These are phyloP conservation scores for Candida wancherniae DNA, from an alignment of 805 yeast genomes.

Conservation along the genomic window DNA sequence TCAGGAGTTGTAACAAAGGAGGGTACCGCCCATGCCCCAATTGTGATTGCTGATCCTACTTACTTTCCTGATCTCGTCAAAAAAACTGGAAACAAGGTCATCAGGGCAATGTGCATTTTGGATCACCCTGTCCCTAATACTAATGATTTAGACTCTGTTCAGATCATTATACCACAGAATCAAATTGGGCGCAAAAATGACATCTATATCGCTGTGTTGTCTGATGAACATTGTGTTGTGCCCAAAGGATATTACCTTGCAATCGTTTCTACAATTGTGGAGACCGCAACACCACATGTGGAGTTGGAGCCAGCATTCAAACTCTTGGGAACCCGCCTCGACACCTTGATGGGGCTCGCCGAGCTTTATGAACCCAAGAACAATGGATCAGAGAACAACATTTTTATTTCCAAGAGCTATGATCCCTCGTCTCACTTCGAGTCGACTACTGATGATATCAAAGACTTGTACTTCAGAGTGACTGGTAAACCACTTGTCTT, in stretches of 20 bases:
- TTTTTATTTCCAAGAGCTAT: slow-evolving; percentile 82
- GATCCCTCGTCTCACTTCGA: slow-evolving; percentile 96
- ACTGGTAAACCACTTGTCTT: slow-evolving; percentile 89
- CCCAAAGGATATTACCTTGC: slow-evolving; percentile 89
- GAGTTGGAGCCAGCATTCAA: slow-evolving; percentile 94
- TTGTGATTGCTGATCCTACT: slow-evolving; percentile 96
- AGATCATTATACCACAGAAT: slow-evolving; percentile 93
- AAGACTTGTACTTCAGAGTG: slow-evolving; percentile 86
- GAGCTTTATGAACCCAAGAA: slow-evolving; percentile 82
- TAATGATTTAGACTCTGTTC: slow-evolving; percentile 79
- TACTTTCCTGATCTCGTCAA: slow-evolving; percentile 84
- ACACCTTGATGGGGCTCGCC: slow-evolving; percentile 90
- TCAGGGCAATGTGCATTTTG: slow-evolving; percentile 82
- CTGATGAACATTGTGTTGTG: slow-evolving; percentile 84
- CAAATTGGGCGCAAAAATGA: slow-evolving; percentile 91
- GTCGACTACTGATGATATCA: slow-evolving; percentile 92
- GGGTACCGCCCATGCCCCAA: slow-evolving; percentile 86
- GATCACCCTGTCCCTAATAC: slow-evolving; percentile 87
- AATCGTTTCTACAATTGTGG: slow-evolving; percentile 89
- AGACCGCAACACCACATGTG: slow-evolving; percentile 85
- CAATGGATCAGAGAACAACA: slow-evolving; percentile 75
- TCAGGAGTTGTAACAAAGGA: slow-evolving; percentile 87
- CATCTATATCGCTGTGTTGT: slow-evolving; percentile 87
- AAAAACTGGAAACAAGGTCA: slow-evolving; percentile 68
- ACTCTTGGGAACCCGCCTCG: slow-evolving; percentile 72